Evolutionary conservation across 75 land plant species (phyloP).

Genomic region (Chamaecyparis obtusa): DNA sequence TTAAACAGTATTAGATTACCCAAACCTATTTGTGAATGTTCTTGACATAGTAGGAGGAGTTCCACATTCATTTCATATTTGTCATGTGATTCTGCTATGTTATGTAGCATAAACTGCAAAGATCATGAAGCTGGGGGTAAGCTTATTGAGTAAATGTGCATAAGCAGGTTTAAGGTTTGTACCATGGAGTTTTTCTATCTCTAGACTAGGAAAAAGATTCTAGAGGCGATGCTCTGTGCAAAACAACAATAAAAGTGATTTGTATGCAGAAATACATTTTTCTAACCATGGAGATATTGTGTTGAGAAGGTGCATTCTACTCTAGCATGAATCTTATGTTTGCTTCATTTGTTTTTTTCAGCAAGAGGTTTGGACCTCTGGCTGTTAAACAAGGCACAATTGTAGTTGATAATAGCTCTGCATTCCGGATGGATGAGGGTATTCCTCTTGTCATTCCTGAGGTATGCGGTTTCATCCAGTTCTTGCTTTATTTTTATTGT

Average conservation of each 20-base stretch:
- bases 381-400: slow-evolving; percentile 72
- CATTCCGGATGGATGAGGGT: slow-evolving; percentile 86
- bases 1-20: neutral
- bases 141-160: neutral
- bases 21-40: neutral
- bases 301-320: neutral
- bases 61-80: neutral
- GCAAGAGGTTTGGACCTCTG: slow-evolving; percentile 76
- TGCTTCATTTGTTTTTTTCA: slow-evolving; percentile 15
- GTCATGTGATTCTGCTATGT: neutral
- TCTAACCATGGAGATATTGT: neutral
- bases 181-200: neutral
- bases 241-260: neutral
- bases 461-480: slow-evolving; percentile 26
- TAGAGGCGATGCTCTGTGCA: neutral
- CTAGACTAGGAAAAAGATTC: neutral
- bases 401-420: slow-evolving; percentile 98
- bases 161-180: neutral
- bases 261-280: neutral
- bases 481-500: neutral
- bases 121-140: neutral
- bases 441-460: slow-evolving; percentile 95
- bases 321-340: neutral
- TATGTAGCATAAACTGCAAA: neutral
- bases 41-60: neutral